Evolutionary conservation across 495 filamentous ascomycete genomes (phyloP).

Genomic region (Penicillium paxilli): DNA sequence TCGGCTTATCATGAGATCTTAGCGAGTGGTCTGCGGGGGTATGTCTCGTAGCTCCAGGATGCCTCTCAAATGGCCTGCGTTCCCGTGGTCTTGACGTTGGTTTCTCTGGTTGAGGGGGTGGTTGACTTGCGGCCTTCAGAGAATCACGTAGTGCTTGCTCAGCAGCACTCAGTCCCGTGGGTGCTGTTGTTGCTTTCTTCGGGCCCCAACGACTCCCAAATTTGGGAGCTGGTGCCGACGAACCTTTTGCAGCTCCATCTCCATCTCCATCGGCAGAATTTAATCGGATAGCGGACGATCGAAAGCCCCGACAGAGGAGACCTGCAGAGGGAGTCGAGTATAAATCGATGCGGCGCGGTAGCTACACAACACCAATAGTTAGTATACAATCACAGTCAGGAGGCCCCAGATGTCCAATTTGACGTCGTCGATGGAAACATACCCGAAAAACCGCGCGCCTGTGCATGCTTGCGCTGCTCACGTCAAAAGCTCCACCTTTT

Average conservation of each 20-base stretch:
- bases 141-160: conserved; percentile 37
- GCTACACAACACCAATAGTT: conserved; percentile 5
- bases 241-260: background rate
- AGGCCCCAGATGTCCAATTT: too few species aligned
- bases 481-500: conserved; percentile 24
- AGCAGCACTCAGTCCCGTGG: conserved; percentile 31
- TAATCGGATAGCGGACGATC: conserved; percentile 22
- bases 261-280: conserved; percentile 23
- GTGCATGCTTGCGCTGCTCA: conserved; percentile 31
- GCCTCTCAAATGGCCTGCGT: background rate
- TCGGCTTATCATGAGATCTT: background rate
- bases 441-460: conserved; percentile 39
- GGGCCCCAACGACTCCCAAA: conserved; percentile 28
- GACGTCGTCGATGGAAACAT: too few species aligned
- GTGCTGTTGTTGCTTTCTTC: conserved; percentile 18
- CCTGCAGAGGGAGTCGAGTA: conserved; percentile 24
- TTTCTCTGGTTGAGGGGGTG: background rate
- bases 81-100: background rate
- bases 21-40: background rate
- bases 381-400: too few species aligned
- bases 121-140: conserved; percentile 20
- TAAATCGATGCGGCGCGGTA: conserved; percentile 31
- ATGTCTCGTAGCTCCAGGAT: background rate
- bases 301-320: conserved; percentile 26
- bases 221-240: conserved; percentile 16